A percentile compares a stretch with the other conserved stretches of the same genome.
phyloP scores from a whole-genome alignment of 306 rosid genomes.

The Ormosia semicastrata region DNA sequence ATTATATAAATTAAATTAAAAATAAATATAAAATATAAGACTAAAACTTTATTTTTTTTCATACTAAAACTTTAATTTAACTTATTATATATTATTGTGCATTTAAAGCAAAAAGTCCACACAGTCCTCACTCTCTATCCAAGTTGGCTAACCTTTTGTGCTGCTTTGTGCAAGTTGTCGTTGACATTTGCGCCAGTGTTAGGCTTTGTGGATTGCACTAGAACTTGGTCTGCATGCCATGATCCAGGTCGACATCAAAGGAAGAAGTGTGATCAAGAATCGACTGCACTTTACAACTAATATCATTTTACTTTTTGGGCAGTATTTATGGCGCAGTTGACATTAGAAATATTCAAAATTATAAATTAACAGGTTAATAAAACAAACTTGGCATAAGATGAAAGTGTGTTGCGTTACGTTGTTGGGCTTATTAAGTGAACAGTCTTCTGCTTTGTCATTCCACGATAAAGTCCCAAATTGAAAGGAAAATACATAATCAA shows the following conservation, averaged over 20 bases:
- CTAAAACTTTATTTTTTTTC: too few relatives aligned
- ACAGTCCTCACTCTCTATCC: not conserved
- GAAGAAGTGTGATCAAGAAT: not conserved
- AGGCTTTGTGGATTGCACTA: not conserved
- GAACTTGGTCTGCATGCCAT: not conserved
- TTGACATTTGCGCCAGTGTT: not conserved
- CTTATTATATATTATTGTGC: not conserved
- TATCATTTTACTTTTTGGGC: too few relatives aligned
- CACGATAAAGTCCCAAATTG: not conserved
- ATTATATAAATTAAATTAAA: too few relatives aligned
- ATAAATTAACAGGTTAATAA: too few relatives aligned
- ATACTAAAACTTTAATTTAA: too few relatives aligned
- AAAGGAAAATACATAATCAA: not conserved
- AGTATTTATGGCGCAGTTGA: too few relatives aligned
- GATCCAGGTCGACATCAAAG: not conserved
- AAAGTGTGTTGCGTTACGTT: too few relatives aligned
- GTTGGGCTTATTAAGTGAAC: too few relatives aligned
- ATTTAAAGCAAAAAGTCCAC: slow-evolving; percentile 2
- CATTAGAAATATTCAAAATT: too few relatives aligned
- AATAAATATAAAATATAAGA: too few relatives aligned
- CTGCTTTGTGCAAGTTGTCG: not conserved
- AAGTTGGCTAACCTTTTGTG: not conserved
- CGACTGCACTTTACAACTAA: too few relatives aligned
- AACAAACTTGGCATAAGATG: too few relatives aligned
- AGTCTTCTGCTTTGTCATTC: not conserved